Evolutionary conservation across 306 rosid species (phyloP), one percentile per base, ranked within the genome.

Genomic region (Gleditsia sinensis): DNA sequence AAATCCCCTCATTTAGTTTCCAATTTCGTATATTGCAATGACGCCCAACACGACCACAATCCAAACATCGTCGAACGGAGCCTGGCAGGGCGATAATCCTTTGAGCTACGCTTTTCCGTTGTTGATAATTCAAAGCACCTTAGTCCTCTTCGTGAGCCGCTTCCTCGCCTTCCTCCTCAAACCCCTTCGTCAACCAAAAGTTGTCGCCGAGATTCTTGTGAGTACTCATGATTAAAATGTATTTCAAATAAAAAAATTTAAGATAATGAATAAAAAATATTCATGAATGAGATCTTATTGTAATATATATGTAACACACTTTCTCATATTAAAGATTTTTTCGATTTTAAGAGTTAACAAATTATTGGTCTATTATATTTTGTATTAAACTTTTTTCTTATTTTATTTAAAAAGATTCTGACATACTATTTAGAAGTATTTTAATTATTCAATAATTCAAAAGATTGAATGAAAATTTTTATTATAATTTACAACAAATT

Each of bases 131-230:
- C 97, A 92, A 69, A 79, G 76, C 75, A 72, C 56, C 62, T 12
- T 89, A 13, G 83, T 92, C 70, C 67, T 92, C 40, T 28, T 75
- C 19, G 72, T 88, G 16, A 75, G 88, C 56, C 93, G 90, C 82
- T 74, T 77, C 82, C 89, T 92, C 3, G 79, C 89, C 28, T 79
- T 88, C 58, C 75, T 89, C 59, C 77, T 92, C 82, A 92, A 86
- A 48, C 92, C 96, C 39, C 91, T 92, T 71, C 96, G 87, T 45
- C 96, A 92, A 56, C 97, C 96, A 8, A 89, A 82, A 80, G 97
- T 92, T 67, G 78, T 92, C 2, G 96, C 93, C 0, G 97, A 92
- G 72, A 92, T 92, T 37, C 74, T 85, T 1, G 96, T 88, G 80
- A 12, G 89, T 20, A 19, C n/a, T n/a, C n/a, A n/a, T n/a, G n/a